These are phyloP conservation scores for Eragrostis nindensis DNA, from an alignment of 176 grass and related monocot species.

Conservation along the genomic window DNA sequence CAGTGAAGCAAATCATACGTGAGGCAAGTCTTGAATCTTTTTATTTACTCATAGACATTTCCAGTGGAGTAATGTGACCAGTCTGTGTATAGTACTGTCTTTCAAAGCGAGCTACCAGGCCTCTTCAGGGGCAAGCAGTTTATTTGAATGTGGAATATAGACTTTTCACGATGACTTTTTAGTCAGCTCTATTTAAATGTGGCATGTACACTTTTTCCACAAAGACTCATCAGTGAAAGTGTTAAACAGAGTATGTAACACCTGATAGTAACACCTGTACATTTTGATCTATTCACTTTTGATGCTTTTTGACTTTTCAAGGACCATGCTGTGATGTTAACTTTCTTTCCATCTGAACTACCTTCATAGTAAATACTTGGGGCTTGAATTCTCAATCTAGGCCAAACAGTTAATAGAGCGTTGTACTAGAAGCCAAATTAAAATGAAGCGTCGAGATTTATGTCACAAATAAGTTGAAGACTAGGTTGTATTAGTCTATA, in stretches of 20 bases:
- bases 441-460: constrained; percentile 25
- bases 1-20: constrained; percentile 87
- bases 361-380: not conserved
- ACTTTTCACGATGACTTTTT: not conserved
- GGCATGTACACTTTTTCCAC: not conserved
- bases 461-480: not conserved
- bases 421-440: constrained; percentile 34
- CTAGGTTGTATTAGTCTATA: not conserved
- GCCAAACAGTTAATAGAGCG: not conserved
- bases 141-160: not conserved
- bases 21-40: constrained; percentile 56
- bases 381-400: not conserved
- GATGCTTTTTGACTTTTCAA: constrained; percentile 8
- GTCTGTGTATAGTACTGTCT: not conserved
- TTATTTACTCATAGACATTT: not conserved
- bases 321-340: not conserved
- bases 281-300: not conserved
- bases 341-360: not conserved
- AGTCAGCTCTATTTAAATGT: not conserved
- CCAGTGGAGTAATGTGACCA: not conserved
- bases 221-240: not conserved
- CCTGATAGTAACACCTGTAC: not conserved
- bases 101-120: not conserved
- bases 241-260: not conserved
- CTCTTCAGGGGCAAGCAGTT: constrained; percentile 2